A percentile compares a stretch with the other conserved stretches of the same genome.
Conservation (phyloP, 2,329 filamentous ascomycete genomes). For the Aspergillus sergii region DNA sequence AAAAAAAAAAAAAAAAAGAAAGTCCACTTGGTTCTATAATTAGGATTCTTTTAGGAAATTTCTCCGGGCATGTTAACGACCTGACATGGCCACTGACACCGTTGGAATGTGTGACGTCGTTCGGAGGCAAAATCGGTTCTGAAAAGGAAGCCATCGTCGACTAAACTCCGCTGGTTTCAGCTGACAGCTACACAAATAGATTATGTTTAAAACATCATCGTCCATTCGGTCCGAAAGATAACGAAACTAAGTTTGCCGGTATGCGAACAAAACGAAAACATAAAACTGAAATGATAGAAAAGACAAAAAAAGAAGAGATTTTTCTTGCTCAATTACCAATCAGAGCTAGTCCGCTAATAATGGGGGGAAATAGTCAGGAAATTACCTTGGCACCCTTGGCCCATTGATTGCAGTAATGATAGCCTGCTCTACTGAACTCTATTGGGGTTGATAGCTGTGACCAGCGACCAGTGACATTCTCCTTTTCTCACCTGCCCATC, state of each 20-base stretch:
- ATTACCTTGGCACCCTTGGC: neutral
- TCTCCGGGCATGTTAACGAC: neutral
- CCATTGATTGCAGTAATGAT: neutral
- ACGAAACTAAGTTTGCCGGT: neutral
- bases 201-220: neutral
- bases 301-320: neutral
- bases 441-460: neutral
- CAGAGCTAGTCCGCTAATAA: neutral
- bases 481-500: neutral
- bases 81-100: neutral
- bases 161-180: neutral
- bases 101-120: constrained; percentile 1
- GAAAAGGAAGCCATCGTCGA: neutral
- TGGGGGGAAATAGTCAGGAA: neutral
- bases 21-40: neutral
- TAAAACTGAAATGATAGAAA: too few relatives aligned
- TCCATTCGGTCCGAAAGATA: neutral
- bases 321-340: neutral
- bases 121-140: neutral
- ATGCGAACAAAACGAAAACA: neutral
- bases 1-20: neutral
- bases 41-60: neutral
- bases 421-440: neutral
- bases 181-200: neutral
- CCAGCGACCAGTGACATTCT: neutral